Percentiles rank a stretch among this genome's conserved stretches.
Conservation (phyloP, 2,329 filamentous ascomycete species). For the Xylariaceae sp. region DNA sequence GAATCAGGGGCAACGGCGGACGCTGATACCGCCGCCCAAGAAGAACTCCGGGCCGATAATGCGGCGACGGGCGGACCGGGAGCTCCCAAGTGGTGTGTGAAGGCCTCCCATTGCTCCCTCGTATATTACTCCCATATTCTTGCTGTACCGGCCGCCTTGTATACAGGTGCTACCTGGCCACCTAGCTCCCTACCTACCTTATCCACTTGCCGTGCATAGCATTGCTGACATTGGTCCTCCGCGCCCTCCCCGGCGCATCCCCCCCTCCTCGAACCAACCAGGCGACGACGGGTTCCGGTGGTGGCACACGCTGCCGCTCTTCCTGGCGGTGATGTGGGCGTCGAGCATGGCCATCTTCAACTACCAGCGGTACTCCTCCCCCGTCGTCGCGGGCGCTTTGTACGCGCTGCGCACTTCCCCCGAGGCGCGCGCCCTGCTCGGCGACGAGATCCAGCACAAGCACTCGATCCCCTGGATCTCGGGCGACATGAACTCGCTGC, state of each 20-base stretch:
- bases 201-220: no score
- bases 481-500: slow-evolving; percentile 87
- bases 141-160: no score
- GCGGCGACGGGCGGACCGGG: slow-evolving; percentile 56
- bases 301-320: slow-evolving; percentile 71
- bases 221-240: no score
- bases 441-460: slow-evolving; percentile 79
- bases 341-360: slow-evolving; percentile 91
- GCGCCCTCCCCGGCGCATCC: no score
- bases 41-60: slow-evolving; percentile 56
- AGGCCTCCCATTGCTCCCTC: neutral
- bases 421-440: slow-evolving; percentile 67
- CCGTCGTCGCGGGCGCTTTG: slow-evolving; percentile 77
- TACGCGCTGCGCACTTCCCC: slow-evolving; percentile 83
- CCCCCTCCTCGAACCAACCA: no score
- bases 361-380: slow-evolving; percentile 91
- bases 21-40: slow-evolving; percentile 48
- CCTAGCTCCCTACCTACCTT: no score
- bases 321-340: slow-evolving; percentile 61
- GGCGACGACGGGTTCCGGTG: slow-evolving; percentile 50
- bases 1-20: slow-evolving; percentile 28
- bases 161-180: no score
- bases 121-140: slow-evolving; percentile 12
- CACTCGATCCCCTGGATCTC: slow-evolving; percentile 75
- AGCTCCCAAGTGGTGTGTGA: slow-evolving; percentile 58